Percentiles rank a stretch among this genome's conserved stretches.
These are phyloP conservation scores for Saussurea involucrata DNA, from an alignment of 129 eudicot genomes.

Conservation along the genomic window DNA sequence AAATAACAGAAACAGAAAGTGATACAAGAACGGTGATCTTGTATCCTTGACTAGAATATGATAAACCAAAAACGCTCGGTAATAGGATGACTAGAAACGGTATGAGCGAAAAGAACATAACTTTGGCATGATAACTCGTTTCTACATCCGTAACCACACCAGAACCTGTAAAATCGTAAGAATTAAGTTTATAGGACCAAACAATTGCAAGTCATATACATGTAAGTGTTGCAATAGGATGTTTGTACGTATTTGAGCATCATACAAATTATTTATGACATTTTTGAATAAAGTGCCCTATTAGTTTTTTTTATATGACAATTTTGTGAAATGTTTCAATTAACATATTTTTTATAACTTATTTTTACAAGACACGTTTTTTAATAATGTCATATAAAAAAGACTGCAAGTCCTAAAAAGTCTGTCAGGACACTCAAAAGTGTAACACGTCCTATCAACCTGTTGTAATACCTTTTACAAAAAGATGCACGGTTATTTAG, in stretches of 20 bases:
- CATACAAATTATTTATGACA: background rate
- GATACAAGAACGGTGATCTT: conserved; percentile 28
- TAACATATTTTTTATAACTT: background rate
- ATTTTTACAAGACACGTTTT: background rate
- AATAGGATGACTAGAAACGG: conserved; percentile 54
- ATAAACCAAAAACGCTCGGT: conserved; percentile 36
- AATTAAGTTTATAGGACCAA: background rate
- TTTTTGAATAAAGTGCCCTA: background rate
- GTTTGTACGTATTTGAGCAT: background rate
- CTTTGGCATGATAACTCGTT: conserved; percentile 51
- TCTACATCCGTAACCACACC: conserved; percentile 50
- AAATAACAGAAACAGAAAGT: conserved; percentile 33
- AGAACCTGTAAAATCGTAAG: conserved; percentile 29
- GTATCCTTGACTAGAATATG: conserved; percentile 28
- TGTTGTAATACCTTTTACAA: background rate
- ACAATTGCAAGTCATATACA: background rate
- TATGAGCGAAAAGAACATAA: conserved; percentile 59
- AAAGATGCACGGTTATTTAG: background rate
- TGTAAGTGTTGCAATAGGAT: background rate
- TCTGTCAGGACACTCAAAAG: background rate
- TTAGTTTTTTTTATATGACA: background rate
- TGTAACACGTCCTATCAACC: background rate
- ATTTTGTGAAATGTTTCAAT: background rate
- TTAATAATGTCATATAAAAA: background rate
- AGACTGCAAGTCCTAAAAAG: background rate